These are phyloP conservation scores for Epichloe hybrida DNA, from an alignment of 2,329 filamentous ascomycete species.

Conservation along the genomic window DNA sequence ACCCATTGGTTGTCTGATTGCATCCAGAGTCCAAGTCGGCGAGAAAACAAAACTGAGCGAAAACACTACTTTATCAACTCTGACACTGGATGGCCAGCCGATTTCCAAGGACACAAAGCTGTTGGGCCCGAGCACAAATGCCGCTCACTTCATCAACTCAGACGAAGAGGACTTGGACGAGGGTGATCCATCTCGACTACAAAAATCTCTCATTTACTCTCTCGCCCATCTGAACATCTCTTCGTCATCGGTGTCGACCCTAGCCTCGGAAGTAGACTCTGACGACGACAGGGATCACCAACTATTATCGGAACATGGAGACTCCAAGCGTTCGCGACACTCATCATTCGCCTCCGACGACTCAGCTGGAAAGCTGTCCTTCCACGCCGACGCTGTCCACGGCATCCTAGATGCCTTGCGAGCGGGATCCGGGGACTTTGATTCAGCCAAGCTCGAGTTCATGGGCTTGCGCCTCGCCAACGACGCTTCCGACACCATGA, in stretches of 20 bases:
- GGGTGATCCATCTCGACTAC: slow-evolving; percentile 36
- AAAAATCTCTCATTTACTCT: slow-evolving; percentile 42
- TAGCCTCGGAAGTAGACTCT: slow-evolving; percentile 52
- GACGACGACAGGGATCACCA: slow-evolving; percentile 55
- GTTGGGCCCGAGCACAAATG: slow-evolving; percentile 37
- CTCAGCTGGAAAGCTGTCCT: slow-evolving; percentile 44
- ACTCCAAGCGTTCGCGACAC: slow-evolving; percentile 46
- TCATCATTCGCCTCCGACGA: slow-evolving; percentile 63
- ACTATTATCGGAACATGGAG: slow-evolving; percentile 27
- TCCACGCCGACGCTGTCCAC: slow-evolving; percentile 76
- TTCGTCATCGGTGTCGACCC: slow-evolving; percentile 40
- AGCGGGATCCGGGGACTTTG: slow-evolving; percentile 64
- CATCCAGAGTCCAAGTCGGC: slow-evolving; percentile 60
- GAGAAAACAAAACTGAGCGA: slow-evolving; percentile 39
- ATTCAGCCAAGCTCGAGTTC: slow-evolving; percentile 73
- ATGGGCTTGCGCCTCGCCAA: slow-evolving; percentile 84
- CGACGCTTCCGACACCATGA: slow-evolving; percentile 79
- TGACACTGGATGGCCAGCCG: slow-evolving; percentile 23
- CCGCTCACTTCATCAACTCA: slow-evolving; percentile 32
- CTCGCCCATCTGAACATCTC: slow-evolving; percentile 39
- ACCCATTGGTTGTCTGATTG: slow-evolving; percentile 62
- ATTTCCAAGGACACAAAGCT: slow-evolving; percentile 28
- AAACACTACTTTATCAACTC: slow-evolving; percentile 19
- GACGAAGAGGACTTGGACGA: slow-evolving; percentile 37
- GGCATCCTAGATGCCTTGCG: slow-evolving; percentile 80